Evolutionary conservation across 1,284 basidiomycete species (phyloP).

Genomic region (Ustilago shanxiensis): DNA sequence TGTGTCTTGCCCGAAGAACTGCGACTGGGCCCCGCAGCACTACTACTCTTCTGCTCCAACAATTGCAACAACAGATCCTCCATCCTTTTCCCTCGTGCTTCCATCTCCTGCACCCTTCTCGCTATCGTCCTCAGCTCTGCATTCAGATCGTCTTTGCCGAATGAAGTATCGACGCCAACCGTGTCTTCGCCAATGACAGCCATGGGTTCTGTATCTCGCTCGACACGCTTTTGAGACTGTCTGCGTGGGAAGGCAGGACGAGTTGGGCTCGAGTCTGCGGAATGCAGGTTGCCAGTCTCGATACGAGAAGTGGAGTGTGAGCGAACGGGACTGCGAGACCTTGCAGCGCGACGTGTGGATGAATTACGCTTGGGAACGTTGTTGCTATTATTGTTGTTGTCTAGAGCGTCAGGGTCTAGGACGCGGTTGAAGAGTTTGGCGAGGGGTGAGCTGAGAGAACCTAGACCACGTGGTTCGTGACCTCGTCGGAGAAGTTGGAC

Average conservation of each 20-base stretch:
- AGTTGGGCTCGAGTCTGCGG: conserved; percentile 11
- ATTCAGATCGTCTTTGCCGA: conserved; percentile 15
- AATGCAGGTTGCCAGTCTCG: background rate
- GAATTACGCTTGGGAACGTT: conserved; percentile 5
- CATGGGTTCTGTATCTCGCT: background rate
- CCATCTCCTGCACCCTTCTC: conserved; percentile 40
- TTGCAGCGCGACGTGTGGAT: conserved; percentile 8
- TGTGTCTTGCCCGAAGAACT: background rate
- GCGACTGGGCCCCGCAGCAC: background rate
- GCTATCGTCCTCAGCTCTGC: conserved; percentile 35
- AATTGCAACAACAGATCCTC: conserved; percentile 44
- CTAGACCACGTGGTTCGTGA: conserved; percentile 39
- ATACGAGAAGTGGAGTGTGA: conserved; percentile 9
- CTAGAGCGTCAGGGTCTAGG: conserved; percentile 23
- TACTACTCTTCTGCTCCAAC: conserved; percentile 25
- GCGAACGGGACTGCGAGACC: conserved; percentile 6
- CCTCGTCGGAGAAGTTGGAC: conserved; percentile 24
- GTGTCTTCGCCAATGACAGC: conserved; percentile 4
- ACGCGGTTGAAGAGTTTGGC: conserved; percentile 44
- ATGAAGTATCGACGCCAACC: background rate
- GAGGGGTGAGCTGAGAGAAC: conserved; percentile 43
- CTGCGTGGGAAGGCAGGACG: conserved; percentile 1
- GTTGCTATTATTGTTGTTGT: conserved; percentile 2
- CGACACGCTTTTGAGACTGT: background rate
- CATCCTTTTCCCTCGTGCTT: conserved; percentile 47